A percentile compares a stretch with the other conserved stretches of the same genome.
phyloP scores from a whole-genome alignment of 768 basidiomycete species.

The Macrocybe gigantea region DNA sequence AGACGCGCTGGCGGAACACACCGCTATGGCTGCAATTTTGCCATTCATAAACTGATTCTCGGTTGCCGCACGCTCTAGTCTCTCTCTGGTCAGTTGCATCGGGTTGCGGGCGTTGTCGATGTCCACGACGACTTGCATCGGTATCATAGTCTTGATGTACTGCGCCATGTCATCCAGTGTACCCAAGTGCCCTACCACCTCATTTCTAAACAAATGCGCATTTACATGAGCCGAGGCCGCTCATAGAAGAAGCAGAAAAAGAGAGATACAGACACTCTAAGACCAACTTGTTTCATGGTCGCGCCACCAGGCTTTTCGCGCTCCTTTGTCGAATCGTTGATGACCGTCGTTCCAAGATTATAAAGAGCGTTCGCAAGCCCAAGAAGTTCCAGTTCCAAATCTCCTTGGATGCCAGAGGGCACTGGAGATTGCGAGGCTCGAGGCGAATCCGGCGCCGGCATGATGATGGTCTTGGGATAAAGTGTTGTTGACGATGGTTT shows the following conservation, averaged over 20 bases:
- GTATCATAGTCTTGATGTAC: slow-evolving; percentile 57
- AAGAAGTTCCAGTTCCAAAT: slow-evolving; percentile 69
- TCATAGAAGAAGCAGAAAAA: neutral
- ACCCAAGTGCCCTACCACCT: slow-evolving; percentile 63
- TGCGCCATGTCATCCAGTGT: slow-evolving; percentile 66
- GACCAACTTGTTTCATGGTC: slow-evolving; percentile 60
- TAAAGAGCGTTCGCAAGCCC: slow-evolving; percentile 75
- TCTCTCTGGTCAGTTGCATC: slow-evolving; percentile 74
- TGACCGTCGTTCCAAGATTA: slow-evolving; percentile 77
- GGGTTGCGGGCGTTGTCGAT: slow-evolving; percentile 80
- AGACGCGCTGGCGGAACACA: slow-evolving; percentile 24
- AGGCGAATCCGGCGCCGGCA: slow-evolving; percentile 57
- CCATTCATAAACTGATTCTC: slow-evolving; percentile 93
- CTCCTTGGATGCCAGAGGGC: slow-evolving; percentile 63
- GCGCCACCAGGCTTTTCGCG: slow-evolving; percentile 62
- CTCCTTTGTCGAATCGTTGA: slow-evolving; percentile 79
- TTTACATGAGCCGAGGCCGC: slow-evolving; percentile 3
- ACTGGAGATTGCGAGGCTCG: slow-evolving; percentile 70
- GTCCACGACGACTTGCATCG: slow-evolving; percentile 69
- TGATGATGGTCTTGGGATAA: neutral
- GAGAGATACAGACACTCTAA: slow-evolving; percentile 51
- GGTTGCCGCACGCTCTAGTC: slow-evolving; percentile 76
- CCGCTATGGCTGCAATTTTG: slow-evolving; percentile 74
- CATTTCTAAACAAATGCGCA: slow-evolving; percentile 45
- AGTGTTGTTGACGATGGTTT: neutral